A percentile compares a stretch with the other conserved stretches of the same genome.
These are phyloP conservation scores for Pseudonitzschia delicatissima DNA, from an alignment of 108 stramenopile species.

Conservation along the genomic window DNA sequence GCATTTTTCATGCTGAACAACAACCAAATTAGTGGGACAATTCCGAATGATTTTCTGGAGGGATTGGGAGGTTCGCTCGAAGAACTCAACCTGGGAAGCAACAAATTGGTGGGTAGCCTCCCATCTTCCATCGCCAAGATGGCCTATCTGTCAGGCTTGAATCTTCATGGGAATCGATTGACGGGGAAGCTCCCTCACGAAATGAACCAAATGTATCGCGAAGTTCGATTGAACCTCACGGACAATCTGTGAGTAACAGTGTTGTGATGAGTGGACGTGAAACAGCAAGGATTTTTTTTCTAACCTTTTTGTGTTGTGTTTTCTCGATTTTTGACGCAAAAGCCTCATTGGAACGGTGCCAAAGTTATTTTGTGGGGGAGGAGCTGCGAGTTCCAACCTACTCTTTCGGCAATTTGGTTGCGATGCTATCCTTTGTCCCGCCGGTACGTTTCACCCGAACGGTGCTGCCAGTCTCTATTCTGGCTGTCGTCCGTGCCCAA, in stretches of 20 bases:
- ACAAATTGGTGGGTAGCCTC: slow-evolving; percentile 50
- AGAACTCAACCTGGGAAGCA: slow-evolving; percentile 37
- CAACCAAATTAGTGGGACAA: slow-evolving; percentile 27
- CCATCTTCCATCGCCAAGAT: slow-evolving; percentile 39
- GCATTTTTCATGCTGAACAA: neutral
- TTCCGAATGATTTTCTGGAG: slow-evolving; percentile 23
- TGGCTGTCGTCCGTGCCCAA: slow-evolving; percentile 40
- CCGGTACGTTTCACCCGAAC: slow-evolving; percentile 55
- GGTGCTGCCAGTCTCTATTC: slow-evolving; percentile 47
- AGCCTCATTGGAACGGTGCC: slow-evolving; percentile 52
- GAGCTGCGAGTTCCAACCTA: slow-evolving; percentile 26
- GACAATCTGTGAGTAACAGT: slow-evolving; percentile 40
- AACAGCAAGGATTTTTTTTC: neutral
- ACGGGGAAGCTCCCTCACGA: slow-evolving; percentile 30
- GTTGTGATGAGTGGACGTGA: too few species aligned
- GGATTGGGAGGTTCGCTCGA: slow-evolving; percentile 1
- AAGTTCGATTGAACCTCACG: slow-evolving; percentile 40
- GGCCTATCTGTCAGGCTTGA: slow-evolving; percentile 28
- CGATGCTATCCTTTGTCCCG: slow-evolving; percentile 56
- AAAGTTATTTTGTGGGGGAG: slow-evolving; percentile 35
- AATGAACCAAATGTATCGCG: slow-evolving; percentile 29
- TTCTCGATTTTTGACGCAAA: too few species aligned
- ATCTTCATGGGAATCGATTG: slow-evolving; percentile 23
- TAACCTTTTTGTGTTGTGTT: slow-evolving; percentile 19
- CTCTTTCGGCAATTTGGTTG: slow-evolving; percentile 58